Evolutionary conservation across 805 yeast species (phyloP).

Genomic region (Saccharomycopsis babjevae): DNA sequence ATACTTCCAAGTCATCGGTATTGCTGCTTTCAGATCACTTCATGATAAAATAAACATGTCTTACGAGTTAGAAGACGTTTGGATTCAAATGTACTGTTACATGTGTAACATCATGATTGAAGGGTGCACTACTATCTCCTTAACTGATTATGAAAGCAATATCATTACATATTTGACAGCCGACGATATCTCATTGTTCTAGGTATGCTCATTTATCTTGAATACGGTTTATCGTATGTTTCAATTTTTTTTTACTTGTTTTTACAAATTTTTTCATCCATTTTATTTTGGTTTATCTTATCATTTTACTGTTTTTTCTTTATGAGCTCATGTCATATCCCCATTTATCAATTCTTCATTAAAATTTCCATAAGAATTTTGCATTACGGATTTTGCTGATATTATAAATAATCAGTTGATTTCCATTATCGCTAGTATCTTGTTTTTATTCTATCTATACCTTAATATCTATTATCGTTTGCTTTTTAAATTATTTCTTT

Average conservation of each 20-base stretch:
- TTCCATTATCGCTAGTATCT: neutral
- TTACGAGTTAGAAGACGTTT: slow-evolving; percentile 18
- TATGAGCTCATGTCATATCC: neutral
- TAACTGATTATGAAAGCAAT: neutral
- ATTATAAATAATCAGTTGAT: neutral
- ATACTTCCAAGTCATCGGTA: slow-evolving; percentile 18
- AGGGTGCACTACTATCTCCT: slow-evolving; percentile 17
- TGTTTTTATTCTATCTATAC: neutral
- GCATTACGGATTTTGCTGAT: neutral
- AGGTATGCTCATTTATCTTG: neutral
- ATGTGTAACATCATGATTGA: slow-evolving; percentile 23
- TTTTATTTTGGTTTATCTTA: neutral
- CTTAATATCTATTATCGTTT: too few relatives aligned
- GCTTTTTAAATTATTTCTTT: too few relatives aligned
- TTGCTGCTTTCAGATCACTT: slow-evolving; percentile 18
- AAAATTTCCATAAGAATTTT: neutral
- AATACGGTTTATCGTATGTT: neutral
- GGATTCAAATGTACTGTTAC: slow-evolving; percentile 24
- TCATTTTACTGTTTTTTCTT: neutral
- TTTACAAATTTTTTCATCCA: neutral
- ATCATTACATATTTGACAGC: neutral
- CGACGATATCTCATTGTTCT: neutral
- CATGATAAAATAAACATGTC: slow-evolving; percentile 17
- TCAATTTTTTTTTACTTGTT: neutral
- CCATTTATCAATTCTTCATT: neutral